Percentiles rank a stretch among this genome's conserved stretches.
These are phyloP conservation scores for Thraustotheca clavata DNA, from an alignment of 352 stramenopile genomes.

Conservation along the genomic window DNA sequence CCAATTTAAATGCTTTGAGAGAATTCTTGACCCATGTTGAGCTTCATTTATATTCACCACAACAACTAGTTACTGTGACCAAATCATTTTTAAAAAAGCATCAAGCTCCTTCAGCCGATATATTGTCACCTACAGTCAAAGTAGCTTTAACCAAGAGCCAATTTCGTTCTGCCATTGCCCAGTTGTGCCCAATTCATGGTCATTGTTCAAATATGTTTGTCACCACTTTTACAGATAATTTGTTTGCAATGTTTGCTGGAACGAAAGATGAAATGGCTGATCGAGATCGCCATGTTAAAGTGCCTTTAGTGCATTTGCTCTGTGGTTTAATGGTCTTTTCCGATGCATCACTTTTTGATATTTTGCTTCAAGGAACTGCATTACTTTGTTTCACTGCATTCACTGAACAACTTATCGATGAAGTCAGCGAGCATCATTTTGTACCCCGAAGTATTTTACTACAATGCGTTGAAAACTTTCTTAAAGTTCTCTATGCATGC, in stretches of 20 bases:
- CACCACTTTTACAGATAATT: background rate
- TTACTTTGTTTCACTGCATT: slow-evolving; percentile 16
- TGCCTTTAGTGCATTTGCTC: slow-evolving; percentile 11
- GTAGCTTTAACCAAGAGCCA: slow-evolving; percentile 9
- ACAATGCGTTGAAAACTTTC: slow-evolving; percentile 9
- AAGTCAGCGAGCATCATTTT: background rate
- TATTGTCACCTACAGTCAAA: slow-evolving; percentile 18
- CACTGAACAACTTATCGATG: background rate
- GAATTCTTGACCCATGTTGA: slow-evolving; percentile 17
- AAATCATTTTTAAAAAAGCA: slow-evolving; percentile 10
- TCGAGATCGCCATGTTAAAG: background rate
- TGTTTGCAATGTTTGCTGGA: background rate
- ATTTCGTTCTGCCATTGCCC: background rate
- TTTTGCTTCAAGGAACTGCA: slow-evolving; percentile 13
- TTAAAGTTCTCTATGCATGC: slow-evolving; percentile 11
- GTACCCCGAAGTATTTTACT: background rate
- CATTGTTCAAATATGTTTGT: slow-evolving; percentile 19
- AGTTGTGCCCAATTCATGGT: slow-evolving; percentile 8
- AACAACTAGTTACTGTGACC: slow-evolving; percentile 16
- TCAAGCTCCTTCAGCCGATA: slow-evolving; percentile 9
- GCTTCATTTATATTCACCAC: slow-evolving; percentile 17
- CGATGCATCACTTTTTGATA: slow-evolving; percentile 9
- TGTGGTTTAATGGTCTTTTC: slow-evolving; percentile 21
- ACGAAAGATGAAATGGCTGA: background rate
- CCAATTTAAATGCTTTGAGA: background rate